These are phyloP conservation scores for Ophiostoma angusticollis DNA, from an alignment of 2,329 filamentous ascomycete genomes.

Conservation along the genomic window DNA sequence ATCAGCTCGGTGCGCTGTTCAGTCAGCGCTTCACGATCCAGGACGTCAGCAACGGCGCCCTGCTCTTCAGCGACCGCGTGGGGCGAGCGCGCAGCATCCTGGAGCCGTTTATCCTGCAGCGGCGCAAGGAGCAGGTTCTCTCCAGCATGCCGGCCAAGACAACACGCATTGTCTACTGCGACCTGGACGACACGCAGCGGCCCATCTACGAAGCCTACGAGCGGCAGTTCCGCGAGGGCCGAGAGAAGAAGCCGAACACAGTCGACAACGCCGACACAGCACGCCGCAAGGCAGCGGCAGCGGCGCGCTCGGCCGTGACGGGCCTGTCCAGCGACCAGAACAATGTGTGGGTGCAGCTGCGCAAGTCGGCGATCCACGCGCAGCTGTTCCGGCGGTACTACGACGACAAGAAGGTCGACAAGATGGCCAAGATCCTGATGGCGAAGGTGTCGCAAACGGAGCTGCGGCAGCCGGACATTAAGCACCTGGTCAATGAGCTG, in stretches of 20 bases:
- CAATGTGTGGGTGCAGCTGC: conserved; percentile 78
- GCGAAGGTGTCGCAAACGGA: conserved; percentile 48
- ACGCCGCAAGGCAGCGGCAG: conserved; percentile 35
- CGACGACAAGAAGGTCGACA: conserved; percentile 56
- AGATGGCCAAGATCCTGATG: conserved; percentile 62
- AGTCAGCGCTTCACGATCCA: conserved; percentile 80
- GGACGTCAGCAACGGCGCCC: conserved; percentile 64
- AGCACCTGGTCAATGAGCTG: conserved; percentile 42
- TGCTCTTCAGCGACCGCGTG: conserved; percentile 80
- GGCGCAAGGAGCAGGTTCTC: conserved; percentile 90
- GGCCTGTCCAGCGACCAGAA: conserved; percentile 42
- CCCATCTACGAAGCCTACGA: conserved; percentile 57
- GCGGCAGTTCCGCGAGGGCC: conserved; percentile 49
- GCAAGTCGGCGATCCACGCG: conserved; percentile 85
- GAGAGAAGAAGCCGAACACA: conserved; percentile 35
- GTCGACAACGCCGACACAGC: background rate
- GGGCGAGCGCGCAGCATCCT: conserved; percentile 80
- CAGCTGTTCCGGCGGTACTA: conserved; percentile 77
- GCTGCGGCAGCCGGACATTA: conserved; percentile 37
- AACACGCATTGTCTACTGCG: conserved; percentile 66
- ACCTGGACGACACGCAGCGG: conserved; percentile 60
- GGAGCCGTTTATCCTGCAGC: conserved; percentile 84
- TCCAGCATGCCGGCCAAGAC: conserved; percentile 69
- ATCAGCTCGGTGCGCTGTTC: conserved; percentile 78
- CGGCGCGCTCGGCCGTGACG: conserved; percentile 14